Base-by-base conservation (phyloP, 2,329 filamentous ascomycete species). In the Delphinella strobiligena region DNA sequence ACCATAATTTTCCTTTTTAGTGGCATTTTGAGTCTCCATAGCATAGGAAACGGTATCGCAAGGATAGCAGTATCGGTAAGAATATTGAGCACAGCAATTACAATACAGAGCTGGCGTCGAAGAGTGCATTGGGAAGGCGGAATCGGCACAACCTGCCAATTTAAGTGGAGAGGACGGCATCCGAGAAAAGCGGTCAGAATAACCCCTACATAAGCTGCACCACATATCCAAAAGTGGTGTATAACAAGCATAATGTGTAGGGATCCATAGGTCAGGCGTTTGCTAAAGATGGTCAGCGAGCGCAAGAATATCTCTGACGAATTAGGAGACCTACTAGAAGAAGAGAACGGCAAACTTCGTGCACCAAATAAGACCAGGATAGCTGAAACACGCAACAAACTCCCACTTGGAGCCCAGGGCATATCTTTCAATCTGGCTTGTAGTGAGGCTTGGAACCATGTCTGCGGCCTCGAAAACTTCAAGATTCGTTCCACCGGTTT, bases 281-380 rank as follows among this genome's bases (percentile, higher is more conserved):
- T 47, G 45, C 52, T 53, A 17, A 17, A 22, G 17, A 42, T 51
- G 22, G 49, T 44, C 51, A 51, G 17, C 5, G n/a, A 9, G 14
- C 9, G 24, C 8, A 5, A 37, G 11, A 17, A 5, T 18, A 14
- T 37, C 9, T 24, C 24, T 5, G n/a, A 24, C 5, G 9, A 37
- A 15, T 29, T 12, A 9, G 10, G 31, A 15, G 0, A 30, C 35
- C 31, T 18, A 41, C 42, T 47, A 55, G 37, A 55, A 55, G 45
- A 54, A 55, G 12, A 56, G 40, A 45, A 58, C 51, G 33, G 50
- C 49, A 19, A 49, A 50, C 41, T 55, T 56, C 44, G 54, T 48
- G 3, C 44, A 55, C 59, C 59, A 64, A 5, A 63, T 53, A 0
- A 63, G 52, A 0, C 54, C 51, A 0, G 59, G 58, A 31, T 64